Evolutionary conservation across 2,329 filamentous ascomycete genomes (phyloP).

Genomic region (Zymoseptoria tritici): DNA sequence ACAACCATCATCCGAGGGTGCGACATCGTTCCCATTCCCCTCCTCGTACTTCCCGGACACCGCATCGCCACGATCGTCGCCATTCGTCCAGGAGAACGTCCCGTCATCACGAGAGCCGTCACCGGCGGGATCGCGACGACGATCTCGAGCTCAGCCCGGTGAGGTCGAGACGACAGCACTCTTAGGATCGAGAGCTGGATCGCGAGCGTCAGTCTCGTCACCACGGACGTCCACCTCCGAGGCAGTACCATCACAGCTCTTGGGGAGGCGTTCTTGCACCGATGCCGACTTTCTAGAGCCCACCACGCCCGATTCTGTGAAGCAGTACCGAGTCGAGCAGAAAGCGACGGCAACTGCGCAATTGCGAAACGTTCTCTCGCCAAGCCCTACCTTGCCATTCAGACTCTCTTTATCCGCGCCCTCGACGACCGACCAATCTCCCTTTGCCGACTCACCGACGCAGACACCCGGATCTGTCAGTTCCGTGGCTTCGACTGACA

Average conservation of each 20-base stretch:
- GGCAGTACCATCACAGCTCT: conserved; percentile 28
- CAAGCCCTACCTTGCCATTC: conserved; percentile 1
- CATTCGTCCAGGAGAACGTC: conserved; percentile 17
- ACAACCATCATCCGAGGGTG: conserved; percentile 16
- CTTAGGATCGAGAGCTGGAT: conserved; percentile 23
- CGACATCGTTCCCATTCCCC: conserved; percentile 24
- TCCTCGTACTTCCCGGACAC: conserved; percentile 17
- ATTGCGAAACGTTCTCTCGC: conserved; percentile 6
- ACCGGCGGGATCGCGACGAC: conserved; percentile 17
- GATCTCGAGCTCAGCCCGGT: conserved; percentile 13
- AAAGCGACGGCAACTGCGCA: conserved; percentile 10
- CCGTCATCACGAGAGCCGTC: conserved; percentile 15
- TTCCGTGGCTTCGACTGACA: conserved; percentile 5
- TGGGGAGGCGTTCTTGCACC: conserved; percentile 27
- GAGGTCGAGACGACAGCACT: conserved; percentile 11
- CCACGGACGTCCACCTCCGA: conserved; percentile 24
- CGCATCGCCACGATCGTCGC: conserved; percentile 14
- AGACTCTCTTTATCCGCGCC: not conserved
- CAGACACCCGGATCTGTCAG: conserved; percentile 10
- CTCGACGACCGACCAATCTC: not conserved
- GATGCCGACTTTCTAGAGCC: conserved; percentile 23
- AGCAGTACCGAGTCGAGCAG: conserved; percentile 9
- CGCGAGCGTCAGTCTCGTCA: conserved; percentile 24
- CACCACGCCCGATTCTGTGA: conserved; percentile 7
- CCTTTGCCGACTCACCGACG: conserved; percentile 3